Conservation (phyloP, 352 stramenopile genomes). For the Phytophthora ramorum region DNA sequence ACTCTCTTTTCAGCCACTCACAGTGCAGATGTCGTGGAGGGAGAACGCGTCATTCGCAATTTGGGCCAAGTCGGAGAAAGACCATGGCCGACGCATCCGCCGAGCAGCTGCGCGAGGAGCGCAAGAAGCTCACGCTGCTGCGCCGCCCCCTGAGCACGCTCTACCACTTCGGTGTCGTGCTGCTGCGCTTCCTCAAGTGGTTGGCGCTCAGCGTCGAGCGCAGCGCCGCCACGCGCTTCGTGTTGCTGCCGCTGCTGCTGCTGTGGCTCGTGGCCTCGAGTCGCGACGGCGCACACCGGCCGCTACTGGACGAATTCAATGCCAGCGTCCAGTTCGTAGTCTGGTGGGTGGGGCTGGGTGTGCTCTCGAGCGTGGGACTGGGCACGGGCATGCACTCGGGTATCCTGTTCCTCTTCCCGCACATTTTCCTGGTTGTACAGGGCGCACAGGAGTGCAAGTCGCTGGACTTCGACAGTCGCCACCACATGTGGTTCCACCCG, state of each 20-base stretch:
- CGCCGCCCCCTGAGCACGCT: conserved; percentile 75
- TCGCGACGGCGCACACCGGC: conserved; percentile 73
- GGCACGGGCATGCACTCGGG: conserved; percentile 95
- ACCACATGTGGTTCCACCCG: conserved; percentile 92
- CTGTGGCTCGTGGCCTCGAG: conserved; percentile 75
- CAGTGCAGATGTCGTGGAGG: background rate
- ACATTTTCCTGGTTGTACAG: conserved; percentile 95
- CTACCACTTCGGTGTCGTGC: conserved; percentile 86
- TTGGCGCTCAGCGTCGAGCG: conserved; percentile 64
- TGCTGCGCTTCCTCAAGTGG: conserved; percentile 80
- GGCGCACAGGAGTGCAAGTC: conserved; percentile 89
- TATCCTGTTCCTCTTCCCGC: conserved; percentile 95
- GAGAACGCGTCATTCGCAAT: conserved; percentile 19
- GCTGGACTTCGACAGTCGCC: conserved; percentile 87
- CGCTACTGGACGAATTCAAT: conserved; percentile 87
- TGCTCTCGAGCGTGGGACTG: conserved; percentile 94
- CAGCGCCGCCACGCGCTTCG: conserved; percentile 80
- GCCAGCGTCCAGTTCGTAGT: conserved; percentile 87
- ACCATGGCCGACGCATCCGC: conserved; percentile 23
- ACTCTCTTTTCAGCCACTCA: conserved; percentile 26
- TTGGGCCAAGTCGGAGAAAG: conserved; percentile 1
- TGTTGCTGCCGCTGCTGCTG: conserved; percentile 74
- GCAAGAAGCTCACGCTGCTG: conserved; percentile 87
- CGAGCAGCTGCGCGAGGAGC: conserved; percentile 72
- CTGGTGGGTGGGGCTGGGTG: conserved; percentile 94